Percentiles rank a stretch among this genome's conserved stretches.
phyloP scores from a whole-genome alignment of 1,284 basidiomycete genomes.

The Volvariella surrecta region DNA sequence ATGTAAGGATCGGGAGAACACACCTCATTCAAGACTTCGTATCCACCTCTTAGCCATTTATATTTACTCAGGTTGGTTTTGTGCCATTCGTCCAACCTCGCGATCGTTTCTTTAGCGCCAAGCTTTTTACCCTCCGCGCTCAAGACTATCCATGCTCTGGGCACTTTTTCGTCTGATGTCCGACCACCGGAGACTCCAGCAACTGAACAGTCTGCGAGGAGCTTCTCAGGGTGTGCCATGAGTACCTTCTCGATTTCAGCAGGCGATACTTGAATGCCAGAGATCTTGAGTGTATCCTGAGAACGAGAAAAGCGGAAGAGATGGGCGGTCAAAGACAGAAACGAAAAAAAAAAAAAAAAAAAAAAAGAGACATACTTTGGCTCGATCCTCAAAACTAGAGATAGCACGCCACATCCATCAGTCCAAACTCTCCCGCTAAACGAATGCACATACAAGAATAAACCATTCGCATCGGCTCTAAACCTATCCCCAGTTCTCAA shows the following conservation, averaged over 20 bases:
- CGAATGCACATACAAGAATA: slow-evolving; percentile 46
- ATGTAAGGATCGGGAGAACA: slow-evolving; percentile 7
- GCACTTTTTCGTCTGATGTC: slow-evolving; percentile 56
- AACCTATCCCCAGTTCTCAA: slow-evolving; percentile 65
- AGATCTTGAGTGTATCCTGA: slow-evolving; percentile 65
- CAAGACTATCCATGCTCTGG: slow-evolving; percentile 67
- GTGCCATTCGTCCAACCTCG: slow-evolving; percentile 49
- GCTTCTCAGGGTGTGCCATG: slow-evolving; percentile 43
- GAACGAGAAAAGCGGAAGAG: no score
- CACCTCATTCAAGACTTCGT: slow-evolving; percentile 51
- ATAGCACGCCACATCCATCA: slow-evolving; percentile 1
- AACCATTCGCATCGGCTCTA: slow-evolving; percentile 44
- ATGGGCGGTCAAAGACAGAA: no score
- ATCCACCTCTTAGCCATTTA: slow-evolving; percentile 64
- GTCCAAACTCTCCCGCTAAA: background rate
- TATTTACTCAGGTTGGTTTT: slow-evolving; percentile 54
- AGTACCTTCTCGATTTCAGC: slow-evolving; percentile 62
- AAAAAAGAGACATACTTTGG: slow-evolving; percentile 32
- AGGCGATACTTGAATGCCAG: slow-evolving; percentile 67
- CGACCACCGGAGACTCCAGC: slow-evolving; percentile 63
- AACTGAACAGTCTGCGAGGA: slow-evolving; percentile 54
- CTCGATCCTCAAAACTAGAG: slow-evolving; percentile 47
- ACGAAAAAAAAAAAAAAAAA: no score
- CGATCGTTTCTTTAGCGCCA: slow-evolving; percentile 33
- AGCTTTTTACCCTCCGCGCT: slow-evolving; percentile 38